Percentiles rank a stretch among this genome's conserved stretches.
phyloP scores from a whole-genome alignment of 2,329 filamentous ascomycete species.

The Chrysoporthe austroafricana region DNA sequence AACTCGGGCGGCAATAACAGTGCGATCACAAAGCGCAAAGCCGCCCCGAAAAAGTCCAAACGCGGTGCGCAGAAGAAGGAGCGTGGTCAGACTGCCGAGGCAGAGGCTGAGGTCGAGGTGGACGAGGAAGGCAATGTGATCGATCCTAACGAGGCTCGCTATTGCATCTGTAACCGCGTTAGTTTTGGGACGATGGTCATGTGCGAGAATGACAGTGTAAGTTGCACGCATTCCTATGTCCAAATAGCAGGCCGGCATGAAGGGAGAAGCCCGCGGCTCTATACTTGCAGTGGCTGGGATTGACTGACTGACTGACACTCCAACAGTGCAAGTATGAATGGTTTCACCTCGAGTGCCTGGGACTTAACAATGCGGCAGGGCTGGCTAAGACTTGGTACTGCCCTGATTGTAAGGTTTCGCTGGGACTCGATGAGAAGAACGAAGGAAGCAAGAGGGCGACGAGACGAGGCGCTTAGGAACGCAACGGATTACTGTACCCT shows the following conservation, averaged over 20 bases:
- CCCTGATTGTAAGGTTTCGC: conserved; percentile 69
- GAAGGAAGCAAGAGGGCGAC: conserved; percentile 59
- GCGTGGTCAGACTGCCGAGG: conserved; percentile 42
- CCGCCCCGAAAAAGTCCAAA: conserved; percentile 67
- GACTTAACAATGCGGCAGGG: conserved; percentile 67
- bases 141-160: conserved; percentile 75
- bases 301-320: conserved; percentile 29
- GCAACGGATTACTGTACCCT: conserved; percentile 9
- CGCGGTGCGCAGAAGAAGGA: conserved; percentile 48
- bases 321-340: conserved; percentile 77
- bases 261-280: not conserved
- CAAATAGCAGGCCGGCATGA: not conserved
- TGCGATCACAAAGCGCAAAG: conserved; percentile 73
- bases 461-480: conserved; percentile 48
- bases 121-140: conserved; percentile 72
- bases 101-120: conserved; percentile 60
- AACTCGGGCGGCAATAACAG: conserved; percentile 61
- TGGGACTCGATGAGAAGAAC: conserved; percentile 66
- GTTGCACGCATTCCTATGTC: conserved; percentile 39
- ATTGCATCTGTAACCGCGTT: conserved; percentile 79
- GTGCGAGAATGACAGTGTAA: conserved; percentile 78
- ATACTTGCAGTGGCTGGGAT: not conserved
- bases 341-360: conserved; percentile 83
- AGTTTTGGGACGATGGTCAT: conserved; percentile 84
- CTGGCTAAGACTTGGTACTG: conserved; percentile 85